phyloP scores from a whole-genome alignment of 2,329 filamentous ascomycete genomes.

The Torrubiella hemipterigena region DNA sequence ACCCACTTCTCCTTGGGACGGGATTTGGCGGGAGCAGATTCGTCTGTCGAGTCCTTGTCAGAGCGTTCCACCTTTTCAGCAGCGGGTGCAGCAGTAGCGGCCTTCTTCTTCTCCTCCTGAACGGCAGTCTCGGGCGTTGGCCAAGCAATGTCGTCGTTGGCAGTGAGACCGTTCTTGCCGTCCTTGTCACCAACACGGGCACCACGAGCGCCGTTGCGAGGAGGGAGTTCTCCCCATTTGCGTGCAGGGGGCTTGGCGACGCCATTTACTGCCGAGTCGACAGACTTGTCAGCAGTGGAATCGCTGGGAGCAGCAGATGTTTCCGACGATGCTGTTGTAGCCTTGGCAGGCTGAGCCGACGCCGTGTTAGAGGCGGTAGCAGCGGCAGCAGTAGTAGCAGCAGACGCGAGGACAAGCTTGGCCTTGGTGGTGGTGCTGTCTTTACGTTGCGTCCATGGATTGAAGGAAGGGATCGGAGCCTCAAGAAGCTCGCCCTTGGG shows the following conservation, averaged over 20 bases:
- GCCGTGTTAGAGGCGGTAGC: slow-evolving; percentile 32
- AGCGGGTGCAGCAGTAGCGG: no score
- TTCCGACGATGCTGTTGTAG: slow-evolving; percentile 6
- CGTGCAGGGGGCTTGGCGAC: neutral
- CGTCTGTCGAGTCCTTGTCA: slow-evolving; percentile 53
- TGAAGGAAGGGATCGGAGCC: slow-evolving; percentile 72
- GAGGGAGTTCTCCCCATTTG: slow-evolving; percentile 23
- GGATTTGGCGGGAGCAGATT: slow-evolving; percentile 29
- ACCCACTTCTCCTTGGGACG: slow-evolving; percentile 79
- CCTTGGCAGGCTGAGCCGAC: slow-evolving; percentile 13
- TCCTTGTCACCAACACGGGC: slow-evolving; percentile 32
- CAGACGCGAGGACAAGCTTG: slow-evolving; percentile 23
- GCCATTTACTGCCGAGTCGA: neutral
- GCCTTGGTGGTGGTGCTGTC: slow-evolving; percentile 38
- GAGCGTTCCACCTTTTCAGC: slow-evolving; percentile 49
- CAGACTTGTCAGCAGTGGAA: slow-evolving; percentile 27
- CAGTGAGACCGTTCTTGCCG: slow-evolving; percentile 31
- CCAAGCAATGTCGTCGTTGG: slow-evolving; percentile 72
- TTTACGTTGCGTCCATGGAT: slow-evolving; percentile 75
- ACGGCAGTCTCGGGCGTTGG: slow-evolving; percentile 72
- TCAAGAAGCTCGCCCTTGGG: slow-evolving; percentile 60
- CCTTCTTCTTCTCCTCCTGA: slow-evolving; percentile 63
- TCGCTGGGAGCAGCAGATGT: slow-evolving; percentile 24
- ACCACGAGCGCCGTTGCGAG: slow-evolving; percentile 34
- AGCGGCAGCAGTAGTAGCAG: slow-evolving; percentile 7